phyloP scores from a whole-genome alignment of 768 basidiomycete genomes.

The Xanthoconium stramineum region DNA sequence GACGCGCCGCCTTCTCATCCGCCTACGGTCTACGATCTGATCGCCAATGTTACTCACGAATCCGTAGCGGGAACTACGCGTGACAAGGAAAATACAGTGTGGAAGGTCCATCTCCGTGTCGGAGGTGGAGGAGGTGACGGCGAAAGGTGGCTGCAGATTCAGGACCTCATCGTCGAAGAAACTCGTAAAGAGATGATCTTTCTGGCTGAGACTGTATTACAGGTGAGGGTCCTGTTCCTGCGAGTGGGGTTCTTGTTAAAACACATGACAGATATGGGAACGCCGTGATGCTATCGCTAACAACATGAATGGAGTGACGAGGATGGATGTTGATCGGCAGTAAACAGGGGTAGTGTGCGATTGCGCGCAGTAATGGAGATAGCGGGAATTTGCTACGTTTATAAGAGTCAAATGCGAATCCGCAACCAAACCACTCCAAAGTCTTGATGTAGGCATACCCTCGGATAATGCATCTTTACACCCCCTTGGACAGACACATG shows the following conservation, averaged over 20 bases:
- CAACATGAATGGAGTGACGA: slow-evolving; percentile 15
- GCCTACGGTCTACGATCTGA: slow-evolving; percentile 83
- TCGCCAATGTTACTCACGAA: slow-evolving; percentile 94
- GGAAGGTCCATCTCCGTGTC: slow-evolving; percentile 86
- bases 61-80: slow-evolving; percentile 94
- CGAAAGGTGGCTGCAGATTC: slow-evolving; percentile 95
- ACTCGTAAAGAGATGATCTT: slow-evolving; percentile 98
- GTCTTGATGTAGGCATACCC: slow-evolving; percentile 6
- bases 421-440: slow-evolving; percentile 1
- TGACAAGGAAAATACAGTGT: slow-evolving; percentile 86
- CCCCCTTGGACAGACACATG: slow-evolving; percentile 11
- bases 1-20: slow-evolving; percentile 60
- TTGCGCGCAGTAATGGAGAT: slow-evolving; percentile 26
- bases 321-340: slow-evolving; percentile 34
- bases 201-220: slow-evolving; percentile 92
- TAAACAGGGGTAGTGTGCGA: slow-evolving; percentile 6
- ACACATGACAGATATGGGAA: slow-evolving; percentile 56
- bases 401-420: slow-evolving; percentile 17
- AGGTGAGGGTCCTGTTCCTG: slow-evolving; percentile 48
- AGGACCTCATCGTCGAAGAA: slow-evolving; percentile 95
- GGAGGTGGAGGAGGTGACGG: slow-evolving; percentile 72
- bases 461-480: slow-evolving; percentile 14
- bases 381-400: slow-evolving; percentile 24
- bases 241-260: slow-evolving; percentile 7
- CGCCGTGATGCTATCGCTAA: slow-evolving; percentile 35